Base-by-base conservation (phyloP, 2,329 filamentous ascomycete genomes). In the Colletotrichum sp. region DNA sequence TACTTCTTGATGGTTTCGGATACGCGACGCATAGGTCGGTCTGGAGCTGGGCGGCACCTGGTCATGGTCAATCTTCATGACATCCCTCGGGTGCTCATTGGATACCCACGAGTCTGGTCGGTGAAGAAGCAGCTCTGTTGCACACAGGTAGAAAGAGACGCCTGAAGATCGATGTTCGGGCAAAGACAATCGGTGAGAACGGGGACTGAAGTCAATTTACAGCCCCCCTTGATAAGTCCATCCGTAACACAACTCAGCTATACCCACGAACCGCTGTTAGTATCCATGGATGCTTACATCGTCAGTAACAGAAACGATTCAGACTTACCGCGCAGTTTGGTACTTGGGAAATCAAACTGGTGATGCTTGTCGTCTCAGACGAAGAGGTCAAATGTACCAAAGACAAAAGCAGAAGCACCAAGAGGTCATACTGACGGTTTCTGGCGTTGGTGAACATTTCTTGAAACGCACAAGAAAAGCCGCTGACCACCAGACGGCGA, bases 141-240 rank as follows among this genome's bases (percentile, higher is more conserved):
- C 16, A 77, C 78, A 30, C 78, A 79, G 12, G n/a, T 65, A 4
- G 72, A 76, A 5, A 79, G n/a, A 9, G 62, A 16, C 7, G 75
- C 39, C 59, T 73, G 67, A 12, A 78, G 22, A 7, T 59, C 52
- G 44, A 71, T 76, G 60, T 76, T 76, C 10, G 67, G 75, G 24
- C 78, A 79, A 1, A 77, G 13, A 30, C 78, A 79, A 16, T 78
- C 75, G 22, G 72, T 63, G 16, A 79, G 64, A 5, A 57, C 13
- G 16, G 63, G 44, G 18, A 75, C 52, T 39, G 66, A 59, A 7
- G 77, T 77, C 22, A 78, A 32, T 6, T 71, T 68, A 52, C 78
- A 79, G 26, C 59, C 64, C n/a, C 62, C 72, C 4, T 48, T 24
- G 28, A 22, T n/a, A 6, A 75, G 48, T 13, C 39, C 34, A 10